Evolutionary conservation across 495 filamentous ascomycete species (phyloP), one percentile per base, ranked within the genome.

Genomic region (Tetracladium marchalianum): DNA sequence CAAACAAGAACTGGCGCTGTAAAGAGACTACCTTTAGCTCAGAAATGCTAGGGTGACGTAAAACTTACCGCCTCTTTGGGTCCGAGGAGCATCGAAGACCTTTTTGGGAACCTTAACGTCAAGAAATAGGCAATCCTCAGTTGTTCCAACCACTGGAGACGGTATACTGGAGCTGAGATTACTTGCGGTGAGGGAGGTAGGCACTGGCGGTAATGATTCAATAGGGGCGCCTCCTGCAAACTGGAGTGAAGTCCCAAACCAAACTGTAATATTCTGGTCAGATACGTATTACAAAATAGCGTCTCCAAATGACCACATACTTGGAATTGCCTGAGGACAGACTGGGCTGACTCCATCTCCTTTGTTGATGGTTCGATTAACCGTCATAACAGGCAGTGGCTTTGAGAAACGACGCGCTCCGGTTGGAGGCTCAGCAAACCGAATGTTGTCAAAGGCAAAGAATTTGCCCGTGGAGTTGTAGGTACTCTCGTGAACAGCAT

Each of bases 391-490:
- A 16, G 43, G 13, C 5, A 60, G 37, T 0, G 76, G 75, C 5
- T 70, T 65, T 15, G 60, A 58, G 50, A 77, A 80, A 11, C 77
- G 64, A 4, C 75, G 55, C 35, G 72, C 56, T 11, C 71, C 73
- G 8, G 71, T 19, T 10, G 78, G 78, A 9, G 76, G 72, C 13
- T 70, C 70, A 6, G 72, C 76, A 58, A 75, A 82, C 19, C 75
- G 70, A 51, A 82, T 78, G 44, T 80, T 78, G 32, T 61, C 66
- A 61, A 80, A 81, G 46, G 73, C 78, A 49, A 78, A 80, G 51
- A 38, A 56, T 18, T 54, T 31, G 5, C 51, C 46, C 24, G 52
- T 40, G n/a, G n/a, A n/a, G 24, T 27, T 22, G 41, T 54, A n/a
- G n/a, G 35, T 18, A 27, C 22, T 27, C 62, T 50, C 58, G 55